Conservation (phyloP, 2,329 filamentous ascomycete species). For the Fusarium mexicanum region DNA sequence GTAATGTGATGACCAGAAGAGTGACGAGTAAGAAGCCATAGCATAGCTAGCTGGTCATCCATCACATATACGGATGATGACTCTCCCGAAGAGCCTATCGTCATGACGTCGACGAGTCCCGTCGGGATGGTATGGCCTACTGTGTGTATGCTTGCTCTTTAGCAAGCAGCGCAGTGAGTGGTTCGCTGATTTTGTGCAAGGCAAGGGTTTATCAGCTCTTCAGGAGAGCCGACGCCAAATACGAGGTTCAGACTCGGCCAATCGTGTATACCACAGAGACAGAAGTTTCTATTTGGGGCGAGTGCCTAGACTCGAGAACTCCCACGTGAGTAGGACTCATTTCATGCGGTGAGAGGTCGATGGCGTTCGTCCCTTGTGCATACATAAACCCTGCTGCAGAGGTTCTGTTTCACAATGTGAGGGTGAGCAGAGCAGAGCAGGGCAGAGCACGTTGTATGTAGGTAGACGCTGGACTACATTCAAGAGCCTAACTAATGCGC, state of each 20-base stretch:
- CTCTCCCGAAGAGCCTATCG: background rate
- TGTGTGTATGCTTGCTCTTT: slow-evolving; percentile 2
- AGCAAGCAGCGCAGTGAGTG: background rate
- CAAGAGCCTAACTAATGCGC: background rate
- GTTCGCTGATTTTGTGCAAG: background rate
- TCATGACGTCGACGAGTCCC: slow-evolving; percentile 15
- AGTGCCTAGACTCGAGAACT: slow-evolving; percentile 21
- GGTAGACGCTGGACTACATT: background rate
- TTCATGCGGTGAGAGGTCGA: slow-evolving; percentile 36
- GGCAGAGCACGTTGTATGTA: background rate
- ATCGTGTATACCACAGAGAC: slow-evolving; percentile 9
- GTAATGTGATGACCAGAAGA: slow-evolving; percentile 8
- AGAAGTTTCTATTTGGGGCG: slow-evolving; percentile 30
- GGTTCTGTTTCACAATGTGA: slow-evolving; percentile 22
- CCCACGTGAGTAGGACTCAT: slow-evolving; percentile 34
- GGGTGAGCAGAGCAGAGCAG: slow-evolving; percentile 2
- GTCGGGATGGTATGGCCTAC: background rate
- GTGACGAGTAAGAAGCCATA: background rate
- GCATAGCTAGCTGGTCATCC: background rate
- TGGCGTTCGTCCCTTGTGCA: slow-evolving; percentile 36
- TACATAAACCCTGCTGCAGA: slow-evolving; percentile 15
- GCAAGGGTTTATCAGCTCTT: slow-evolving; percentile 9
- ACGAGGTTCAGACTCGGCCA: slow-evolving; percentile 31
- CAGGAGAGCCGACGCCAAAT: slow-evolving; percentile 10
- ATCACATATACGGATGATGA: background rate